These are phyloP conservation scores for Obba rivulosa DNA, from an alignment of 768 basidiomycete genomes.

Conservation along the genomic window DNA sequence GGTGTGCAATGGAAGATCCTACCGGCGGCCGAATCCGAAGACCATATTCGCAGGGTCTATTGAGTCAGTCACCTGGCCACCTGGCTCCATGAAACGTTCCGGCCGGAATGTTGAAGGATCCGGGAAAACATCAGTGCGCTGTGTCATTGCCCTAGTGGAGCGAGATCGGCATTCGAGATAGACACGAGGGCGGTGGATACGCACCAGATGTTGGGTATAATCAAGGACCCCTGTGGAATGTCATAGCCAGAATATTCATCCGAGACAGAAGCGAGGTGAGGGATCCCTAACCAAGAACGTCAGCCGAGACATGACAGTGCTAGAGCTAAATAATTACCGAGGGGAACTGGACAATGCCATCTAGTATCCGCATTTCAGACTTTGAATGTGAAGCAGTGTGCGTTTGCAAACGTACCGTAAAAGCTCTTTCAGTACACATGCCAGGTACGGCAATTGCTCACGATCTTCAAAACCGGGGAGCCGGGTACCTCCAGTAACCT, in stretches of 20 bases:
- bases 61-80: constrained; percentile 22
- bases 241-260: constrained; percentile 19
- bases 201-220: constrained; percentile 19
- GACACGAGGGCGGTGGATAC: background rate
- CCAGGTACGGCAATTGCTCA: constrained; percentile 15
- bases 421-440: constrained; percentile 12
- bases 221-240: constrained; percentile 14
- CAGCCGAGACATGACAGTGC: no score
- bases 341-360: constrained; percentile 12
- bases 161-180: background rate
- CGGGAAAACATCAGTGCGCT: constrained; percentile 27
- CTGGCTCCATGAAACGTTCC: constrained; percentile 41
- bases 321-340: no score
- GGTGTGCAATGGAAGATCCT: background rate
- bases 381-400: constrained; percentile 6
- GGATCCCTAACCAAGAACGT: constrained; percentile 12
- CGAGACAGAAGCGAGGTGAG: constrained; percentile 14
- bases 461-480: constrained; percentile 15
- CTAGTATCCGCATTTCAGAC: constrained; percentile 3
- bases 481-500: constrained; percentile 31
- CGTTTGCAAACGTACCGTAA: constrained; percentile 14
- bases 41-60: constrained; percentile 41
- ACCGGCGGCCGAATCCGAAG: constrained; percentile 52
- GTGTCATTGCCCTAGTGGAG: constrained; percentile 22
- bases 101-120: constrained; percentile 44